These are phyloP conservation scores for Mollisiaceae sp. DNA, from an alignment of 2,329 filamentous ascomycete genomes.

Conservation along the genomic window DNA sequence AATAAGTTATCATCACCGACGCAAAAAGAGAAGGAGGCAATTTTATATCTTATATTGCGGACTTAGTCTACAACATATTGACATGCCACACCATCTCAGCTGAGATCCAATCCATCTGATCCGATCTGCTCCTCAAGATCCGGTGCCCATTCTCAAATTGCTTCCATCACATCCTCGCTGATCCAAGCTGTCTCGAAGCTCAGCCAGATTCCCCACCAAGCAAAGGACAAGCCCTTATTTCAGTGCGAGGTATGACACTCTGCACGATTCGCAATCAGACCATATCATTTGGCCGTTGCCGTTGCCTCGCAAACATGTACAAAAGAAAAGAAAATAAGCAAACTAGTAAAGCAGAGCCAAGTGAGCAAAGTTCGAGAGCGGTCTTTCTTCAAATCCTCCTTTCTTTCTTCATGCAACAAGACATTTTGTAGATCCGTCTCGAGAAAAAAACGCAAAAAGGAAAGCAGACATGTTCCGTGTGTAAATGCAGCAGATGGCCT, in stretches of 20 bases:
- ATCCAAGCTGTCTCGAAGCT: no score
- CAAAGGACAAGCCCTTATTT: neutral
- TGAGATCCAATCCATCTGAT: neutral
- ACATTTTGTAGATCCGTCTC: slow-evolving; percentile 6
- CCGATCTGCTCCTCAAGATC: neutral
- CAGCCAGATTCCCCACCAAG: neutral
- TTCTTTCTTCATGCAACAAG: slow-evolving; percentile 1
- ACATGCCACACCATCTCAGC: slow-evolving; percentile 14
- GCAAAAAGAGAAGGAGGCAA: slow-evolving; percentile 3
- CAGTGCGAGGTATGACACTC: neutral
- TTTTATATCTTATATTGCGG: slow-evolving; percentile 19
- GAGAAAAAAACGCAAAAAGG: slow-evolving; percentile 12
- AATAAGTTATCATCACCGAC: neutral
- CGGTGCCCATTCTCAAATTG: slow-evolving; percentile 2
- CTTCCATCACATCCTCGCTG: neutral
- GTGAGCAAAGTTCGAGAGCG: neutral
- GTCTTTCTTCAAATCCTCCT: neutral
- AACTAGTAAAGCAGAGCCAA: neutral
- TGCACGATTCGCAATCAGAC: neutral
- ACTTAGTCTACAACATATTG: slow-evolving; percentile 12
- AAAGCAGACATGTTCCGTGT: slow-evolving; percentile 24
- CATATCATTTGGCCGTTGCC: no score
- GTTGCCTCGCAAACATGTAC: slow-evolving; percentile 12
- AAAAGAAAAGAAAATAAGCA: slow-evolving; percentile 6
- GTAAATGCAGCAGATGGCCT: slow-evolving; percentile 37